Conservation (phyloP, 2,329 filamentous ascomycete species). For the Pezizomycotina sp. region DNA sequence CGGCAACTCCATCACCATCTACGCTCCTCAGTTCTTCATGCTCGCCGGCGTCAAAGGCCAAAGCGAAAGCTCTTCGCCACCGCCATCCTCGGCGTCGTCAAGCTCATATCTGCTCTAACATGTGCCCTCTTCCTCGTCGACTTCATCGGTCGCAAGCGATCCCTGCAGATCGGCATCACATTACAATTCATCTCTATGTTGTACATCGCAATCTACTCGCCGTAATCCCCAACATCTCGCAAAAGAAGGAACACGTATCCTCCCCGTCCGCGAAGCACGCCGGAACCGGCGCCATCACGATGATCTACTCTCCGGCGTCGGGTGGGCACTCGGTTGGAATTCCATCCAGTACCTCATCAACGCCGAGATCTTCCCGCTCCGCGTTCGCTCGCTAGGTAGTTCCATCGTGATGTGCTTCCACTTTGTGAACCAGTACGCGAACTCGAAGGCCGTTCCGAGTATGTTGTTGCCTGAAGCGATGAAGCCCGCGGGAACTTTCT, state of each 20-base stretch:
- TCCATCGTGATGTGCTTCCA: slow-evolving; percentile 57
- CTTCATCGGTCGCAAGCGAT: slow-evolving; percentile 56
- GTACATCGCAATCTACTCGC: slow-evolving; percentile 46
- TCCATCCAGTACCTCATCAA: slow-evolving; percentile 64
- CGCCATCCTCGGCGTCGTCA: slow-evolving; percentile 59
- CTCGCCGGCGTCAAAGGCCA: slow-evolving; percentile 53
- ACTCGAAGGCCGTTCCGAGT: slow-evolving; percentile 54
- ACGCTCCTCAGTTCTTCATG: slow-evolving; percentile 56
- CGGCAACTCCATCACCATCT: slow-evolving; percentile 55
- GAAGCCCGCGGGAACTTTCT: slow-evolving; percentile 51
- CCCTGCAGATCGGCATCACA: slow-evolving; percentile 43
- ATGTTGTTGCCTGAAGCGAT: slow-evolving; percentile 45
- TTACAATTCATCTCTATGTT: slow-evolving; percentile 45
- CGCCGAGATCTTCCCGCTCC: slow-evolving; percentile 40
- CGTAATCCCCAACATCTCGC: slow-evolving; percentile 42
- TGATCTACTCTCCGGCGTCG: slow-evolving; percentile 56
- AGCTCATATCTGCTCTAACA: slow-evolving; percentile 47
- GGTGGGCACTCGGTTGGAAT: slow-evolving; percentile 59
- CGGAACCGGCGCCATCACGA: slow-evolving; percentile 51
- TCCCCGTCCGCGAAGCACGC: slow-evolving; percentile 37
- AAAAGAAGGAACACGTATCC: slow-evolving; percentile 35
- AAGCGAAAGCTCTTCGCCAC: slow-evolving; percentile 54
- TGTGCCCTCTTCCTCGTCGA: slow-evolving; percentile 69
- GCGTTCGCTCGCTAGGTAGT: slow-evolving; percentile 34
- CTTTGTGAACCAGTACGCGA: slow-evolving; percentile 65